These are phyloP conservation scores for Chlorella sorokiniana DNA, from an alignment of 139 green algal species.

Conservation along the genomic window DNA sequence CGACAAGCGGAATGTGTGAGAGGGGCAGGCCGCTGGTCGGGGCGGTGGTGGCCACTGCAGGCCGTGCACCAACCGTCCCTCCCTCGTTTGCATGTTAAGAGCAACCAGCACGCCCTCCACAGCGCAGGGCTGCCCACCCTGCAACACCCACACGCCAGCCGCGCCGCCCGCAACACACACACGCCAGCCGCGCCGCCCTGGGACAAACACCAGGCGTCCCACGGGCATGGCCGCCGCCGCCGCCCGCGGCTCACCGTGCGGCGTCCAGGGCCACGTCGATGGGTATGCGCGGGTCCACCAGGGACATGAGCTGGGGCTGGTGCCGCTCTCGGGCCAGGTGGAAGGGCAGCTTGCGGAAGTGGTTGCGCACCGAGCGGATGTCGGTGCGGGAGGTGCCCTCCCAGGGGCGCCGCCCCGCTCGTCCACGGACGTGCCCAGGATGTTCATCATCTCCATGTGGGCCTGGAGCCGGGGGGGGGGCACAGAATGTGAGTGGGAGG, in stretches of 20 bases:
- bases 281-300: conserved; percentile 59
- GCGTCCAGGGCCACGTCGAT: conserved; percentile 59
- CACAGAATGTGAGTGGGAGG: too few species aligned
- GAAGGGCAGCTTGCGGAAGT: conserved; percentile 56
- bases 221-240: too few species aligned
- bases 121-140: too few species aligned
- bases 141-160: too few species aligned
- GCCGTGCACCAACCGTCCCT: neutral
- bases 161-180: too few species aligned
- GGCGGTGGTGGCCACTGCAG: neutral
- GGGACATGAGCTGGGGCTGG: conserved; percentile 32
- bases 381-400: conserved; percentile 59
- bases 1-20: neutral
- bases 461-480: conserved; percentile 10
- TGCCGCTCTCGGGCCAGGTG: conserved; percentile 58
- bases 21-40: neutral
- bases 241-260: conserved; percentile 27
- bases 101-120: too few species aligned
- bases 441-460: conserved; percentile 46
- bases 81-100: too few species aligned
- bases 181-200: too few species aligned
- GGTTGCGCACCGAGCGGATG: conserved; percentile 58
- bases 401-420: conserved; percentile 50
- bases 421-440: conserved; percentile 37
- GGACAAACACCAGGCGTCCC: too few species aligned